Conservation (phyloP, 2,329 filamentous ascomycete genomes). For the Monosporascus sp. region DNA sequence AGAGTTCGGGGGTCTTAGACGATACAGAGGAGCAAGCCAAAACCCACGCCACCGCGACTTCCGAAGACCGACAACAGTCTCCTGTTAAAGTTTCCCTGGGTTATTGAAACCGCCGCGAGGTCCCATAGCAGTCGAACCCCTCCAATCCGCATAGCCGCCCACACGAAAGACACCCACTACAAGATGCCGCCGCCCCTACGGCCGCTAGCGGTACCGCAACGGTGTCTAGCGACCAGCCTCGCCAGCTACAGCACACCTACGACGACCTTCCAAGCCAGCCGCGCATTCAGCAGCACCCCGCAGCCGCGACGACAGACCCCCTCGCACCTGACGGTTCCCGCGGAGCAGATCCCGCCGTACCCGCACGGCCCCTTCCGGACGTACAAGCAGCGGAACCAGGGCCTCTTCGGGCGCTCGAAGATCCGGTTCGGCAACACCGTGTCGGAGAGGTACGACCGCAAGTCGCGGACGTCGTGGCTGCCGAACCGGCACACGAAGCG, state of each 20-base stretch:
- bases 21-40: no score
- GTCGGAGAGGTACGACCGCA: slow-evolving; percentile 60
- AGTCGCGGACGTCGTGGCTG: slow-evolving; percentile 67
- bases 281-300: slow-evolving; percentile 20
- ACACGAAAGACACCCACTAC: neutral
- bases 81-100: no score
- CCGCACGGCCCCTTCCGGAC: slow-evolving; percentile 64
- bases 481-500: slow-evolving; percentile 68
- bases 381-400: slow-evolving; percentile 77
- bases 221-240: slow-evolving; percentile 2
- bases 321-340: slow-evolving; percentile 34
- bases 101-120: neutral
- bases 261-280: slow-evolving; percentile 3
- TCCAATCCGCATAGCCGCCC: neutral
- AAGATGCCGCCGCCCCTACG: slow-evolving; percentile 6
- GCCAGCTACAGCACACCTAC: neutral
- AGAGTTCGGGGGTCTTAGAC: no score
- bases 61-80: no score
- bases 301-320: slow-evolving; percentile 19
- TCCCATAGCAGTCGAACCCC: no score
- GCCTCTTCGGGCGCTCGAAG: slow-evolving; percentile 64
- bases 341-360: slow-evolving; percentile 52
- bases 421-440: slow-evolving; percentile 79
- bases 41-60: no score
- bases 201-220: neutral